Conservation (phyloP, 768 basidiomycete genomes). For the Russula earlei region DNA sequence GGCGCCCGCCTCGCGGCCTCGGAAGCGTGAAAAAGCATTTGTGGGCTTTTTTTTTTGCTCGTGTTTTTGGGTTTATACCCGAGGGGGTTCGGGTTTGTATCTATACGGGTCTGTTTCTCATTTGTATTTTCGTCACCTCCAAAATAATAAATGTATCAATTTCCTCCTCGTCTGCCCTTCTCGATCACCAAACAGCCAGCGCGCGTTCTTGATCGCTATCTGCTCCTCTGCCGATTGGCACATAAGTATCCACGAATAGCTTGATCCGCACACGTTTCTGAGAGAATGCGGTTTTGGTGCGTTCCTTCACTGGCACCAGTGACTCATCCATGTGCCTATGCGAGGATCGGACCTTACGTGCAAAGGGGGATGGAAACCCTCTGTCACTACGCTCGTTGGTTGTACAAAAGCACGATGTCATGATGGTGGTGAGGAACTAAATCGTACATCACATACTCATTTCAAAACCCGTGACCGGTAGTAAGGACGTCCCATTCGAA, state of each 20-base stretch:
- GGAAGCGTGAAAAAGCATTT: conserved; percentile 4
- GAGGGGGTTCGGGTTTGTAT: conserved; percentile 11
- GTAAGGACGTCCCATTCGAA: not conserved
- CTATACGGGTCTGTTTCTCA: conserved; percentile 6
- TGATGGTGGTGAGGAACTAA: no score
- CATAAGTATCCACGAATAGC: not conserved
- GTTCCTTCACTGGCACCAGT: not conserved
- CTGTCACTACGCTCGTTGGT: no score
- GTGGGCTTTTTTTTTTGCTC: not conserved
- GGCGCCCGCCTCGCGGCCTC: conserved; percentile 16
- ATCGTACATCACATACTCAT: not conserved
- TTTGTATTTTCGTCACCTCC: conserved; percentile 9
- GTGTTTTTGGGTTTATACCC: not conserved
- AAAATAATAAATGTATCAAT: conserved; percentile 10
- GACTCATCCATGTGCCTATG: not conserved
- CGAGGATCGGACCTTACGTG: not conserved
- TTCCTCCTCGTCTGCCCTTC: not conserved
- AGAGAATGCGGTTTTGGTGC: not conserved
- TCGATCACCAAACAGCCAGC: not conserved
- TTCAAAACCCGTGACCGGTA: not conserved
- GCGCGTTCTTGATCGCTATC: conserved; percentile 1
- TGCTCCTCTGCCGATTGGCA: not conserved
- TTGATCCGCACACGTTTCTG: not conserved
- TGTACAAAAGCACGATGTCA: not conserved
- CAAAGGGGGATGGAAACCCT: not conserved